These are phyloP conservation scores for Furcasterigmium sp. DNA, from an alignment of 2,329 filamentous ascomycete species.

Conservation along the genomic window DNA sequence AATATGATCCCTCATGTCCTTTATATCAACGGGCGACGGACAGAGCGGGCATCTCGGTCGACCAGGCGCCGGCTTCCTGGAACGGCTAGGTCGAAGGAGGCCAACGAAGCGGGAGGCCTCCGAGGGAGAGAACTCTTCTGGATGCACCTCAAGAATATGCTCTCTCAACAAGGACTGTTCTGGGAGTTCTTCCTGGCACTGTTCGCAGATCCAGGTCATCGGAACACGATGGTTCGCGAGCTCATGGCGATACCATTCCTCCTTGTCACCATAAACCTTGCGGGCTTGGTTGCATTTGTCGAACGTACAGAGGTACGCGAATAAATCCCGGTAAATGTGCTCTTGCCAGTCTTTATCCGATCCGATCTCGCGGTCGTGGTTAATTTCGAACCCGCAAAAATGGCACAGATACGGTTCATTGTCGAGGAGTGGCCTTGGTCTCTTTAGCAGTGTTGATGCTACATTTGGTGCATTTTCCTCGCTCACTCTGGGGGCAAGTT, in stretches of 20 bases:
- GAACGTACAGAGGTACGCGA: conserved; percentile 7
- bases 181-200: conserved; percentile 2
- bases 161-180: background rate
- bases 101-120: conserved; percentile 1
- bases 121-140: background rate
- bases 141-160: background rate
- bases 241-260: conserved; percentile 7
- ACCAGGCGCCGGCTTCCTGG: background rate
- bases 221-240: conserved; percentile 1
- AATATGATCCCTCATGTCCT: conserved; percentile 3
- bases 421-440: background rate
- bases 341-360: conserved; percentile 5
- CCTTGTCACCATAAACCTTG: conserved; percentile 1
- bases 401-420: conserved; percentile 3
- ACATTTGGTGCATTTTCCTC: background rate
- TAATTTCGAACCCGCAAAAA: conserved; percentile 6
- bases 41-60: conserved; percentile 3
- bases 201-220: conserved; percentile 1
- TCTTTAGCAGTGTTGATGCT: background rate
- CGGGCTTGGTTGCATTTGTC: conserved; percentile 4
- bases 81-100: background rate
- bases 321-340: conserved; percentile 4
- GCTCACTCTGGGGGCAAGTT: background rate
- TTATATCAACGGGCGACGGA: background rate
- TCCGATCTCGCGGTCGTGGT: background rate